Evolutionary conservation across 2,329 filamentous ascomycete genomes (phyloP).

Genomic region (Cercospora sp.): DNA sequence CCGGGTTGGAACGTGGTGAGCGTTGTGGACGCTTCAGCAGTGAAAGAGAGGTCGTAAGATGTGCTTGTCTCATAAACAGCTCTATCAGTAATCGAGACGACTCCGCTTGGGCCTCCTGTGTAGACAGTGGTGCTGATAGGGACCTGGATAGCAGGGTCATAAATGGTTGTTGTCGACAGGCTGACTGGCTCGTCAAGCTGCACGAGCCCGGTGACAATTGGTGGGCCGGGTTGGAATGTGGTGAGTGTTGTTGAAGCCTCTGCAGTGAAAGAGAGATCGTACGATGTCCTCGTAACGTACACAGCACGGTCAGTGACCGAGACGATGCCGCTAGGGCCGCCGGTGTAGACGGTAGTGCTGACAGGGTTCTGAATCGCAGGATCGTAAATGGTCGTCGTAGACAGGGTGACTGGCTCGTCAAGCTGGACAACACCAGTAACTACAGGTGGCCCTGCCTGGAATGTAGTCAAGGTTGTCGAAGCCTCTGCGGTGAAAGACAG

Average conservation of each 20-base stretch:
- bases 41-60: not conserved
- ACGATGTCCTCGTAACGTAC: not conserved
- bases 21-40: not conserved
- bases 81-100: not conserved
- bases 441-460: not conserved
- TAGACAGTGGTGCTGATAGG: not conserved
- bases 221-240: not conserved
- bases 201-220: not conserved
- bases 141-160: not conserved
- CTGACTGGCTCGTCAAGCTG: not conserved
- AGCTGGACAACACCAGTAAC: not conserved
- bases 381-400: not conserved
- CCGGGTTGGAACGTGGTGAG: not conserved
- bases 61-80: not conserved
- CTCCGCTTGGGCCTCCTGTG: not conserved
- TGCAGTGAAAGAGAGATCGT: not conserved
- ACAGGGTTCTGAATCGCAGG: not conserved
- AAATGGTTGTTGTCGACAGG: not conserved
- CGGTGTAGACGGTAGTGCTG: not conserved
- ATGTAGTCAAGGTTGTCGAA: not conserved
- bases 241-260: not conserved
- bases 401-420: not conserved
- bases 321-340: not conserved
- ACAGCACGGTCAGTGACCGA: not conserved
- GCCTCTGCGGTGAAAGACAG: not conserved